Evolutionary conservation across 2,329 filamentous ascomycete species (phyloP).

Genomic region (Talaromyces rugulosus): DNA sequence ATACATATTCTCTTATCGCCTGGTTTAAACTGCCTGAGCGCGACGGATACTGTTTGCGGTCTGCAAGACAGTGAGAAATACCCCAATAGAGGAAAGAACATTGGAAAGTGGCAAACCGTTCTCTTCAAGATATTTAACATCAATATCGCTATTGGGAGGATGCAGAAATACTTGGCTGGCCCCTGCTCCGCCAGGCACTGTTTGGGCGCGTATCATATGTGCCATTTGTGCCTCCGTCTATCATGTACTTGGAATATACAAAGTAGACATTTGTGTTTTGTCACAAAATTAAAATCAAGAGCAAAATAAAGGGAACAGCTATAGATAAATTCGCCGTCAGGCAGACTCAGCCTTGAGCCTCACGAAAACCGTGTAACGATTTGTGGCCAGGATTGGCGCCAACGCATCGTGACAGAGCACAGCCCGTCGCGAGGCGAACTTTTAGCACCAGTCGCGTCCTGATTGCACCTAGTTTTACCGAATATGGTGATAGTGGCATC

Average conservation of each 20-base stretch:
- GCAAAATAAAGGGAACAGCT: background rate
- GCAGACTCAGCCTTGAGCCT: background rate
- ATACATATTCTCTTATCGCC: background rate
- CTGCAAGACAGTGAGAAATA: background rate
- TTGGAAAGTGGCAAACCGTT: background rate
- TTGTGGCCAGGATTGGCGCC: background rate
- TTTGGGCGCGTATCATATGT: background rate
- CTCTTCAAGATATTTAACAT: conserved; percentile 5
- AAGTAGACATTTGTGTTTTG: background rate
- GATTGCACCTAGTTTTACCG: background rate
- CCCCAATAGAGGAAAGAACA: background rate
- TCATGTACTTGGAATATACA: background rate
- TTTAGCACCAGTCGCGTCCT: background rate
- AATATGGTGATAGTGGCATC: no score
- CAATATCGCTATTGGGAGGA: background rate
- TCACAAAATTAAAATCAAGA: background rate
- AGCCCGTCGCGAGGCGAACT: background rate
- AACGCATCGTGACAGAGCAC: background rate
- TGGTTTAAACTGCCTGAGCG: background rate
- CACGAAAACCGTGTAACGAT: background rate
- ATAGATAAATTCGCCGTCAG: background rate
- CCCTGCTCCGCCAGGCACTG: background rate
- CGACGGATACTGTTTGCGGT: background rate
- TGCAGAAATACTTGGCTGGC: background rate
- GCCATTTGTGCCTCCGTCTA: background rate